These are phyloP conservation scores for Exobasidium cylindrosporum DNA, from an alignment of 1,284 basidiomycete species.

Conservation along the genomic window DNA sequence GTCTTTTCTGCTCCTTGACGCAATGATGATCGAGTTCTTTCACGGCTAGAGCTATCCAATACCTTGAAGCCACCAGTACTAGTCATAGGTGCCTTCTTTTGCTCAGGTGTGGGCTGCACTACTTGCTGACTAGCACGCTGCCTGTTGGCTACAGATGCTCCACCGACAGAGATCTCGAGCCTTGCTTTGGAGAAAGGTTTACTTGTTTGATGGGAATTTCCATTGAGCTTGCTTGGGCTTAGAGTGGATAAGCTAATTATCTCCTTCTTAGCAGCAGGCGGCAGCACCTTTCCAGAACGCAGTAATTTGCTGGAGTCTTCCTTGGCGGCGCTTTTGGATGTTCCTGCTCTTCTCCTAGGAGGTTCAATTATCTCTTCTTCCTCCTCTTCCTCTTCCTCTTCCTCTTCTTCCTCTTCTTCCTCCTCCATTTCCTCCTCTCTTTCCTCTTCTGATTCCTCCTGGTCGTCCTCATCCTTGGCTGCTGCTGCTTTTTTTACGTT, in stretches of 20 bases:
- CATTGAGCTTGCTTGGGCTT: background rate
- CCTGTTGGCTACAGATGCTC: conserved; percentile 20
- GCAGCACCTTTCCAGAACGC: background rate
- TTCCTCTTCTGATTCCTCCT: background rate
- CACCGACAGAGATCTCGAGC: conserved; percentile 1
- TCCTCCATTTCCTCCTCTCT: conserved; percentile 2
- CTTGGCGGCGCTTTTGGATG: background rate
- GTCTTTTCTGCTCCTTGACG: conserved; percentile 47
- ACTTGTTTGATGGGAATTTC: background rate
- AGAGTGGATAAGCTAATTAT: background rate
- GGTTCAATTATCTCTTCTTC: conserved; percentile 20
- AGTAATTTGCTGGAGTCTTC: background rate
- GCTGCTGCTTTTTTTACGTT: background rate
- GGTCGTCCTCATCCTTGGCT: background rate
- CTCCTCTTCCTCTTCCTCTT: conserved; percentile 18
- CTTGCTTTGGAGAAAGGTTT: conserved; percentile 3
- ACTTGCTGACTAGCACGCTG: conserved; percentile 34
- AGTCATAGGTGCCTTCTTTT: too few species aligned
- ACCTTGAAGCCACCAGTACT: conserved; percentile 16
- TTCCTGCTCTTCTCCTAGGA: conserved; percentile 1
- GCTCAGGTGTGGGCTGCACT: background rate
- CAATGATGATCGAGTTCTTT: conserved; percentile 39
- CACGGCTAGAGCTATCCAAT: conserved; percentile 18
- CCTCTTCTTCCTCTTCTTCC: conserved; percentile 17
- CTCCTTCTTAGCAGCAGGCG: background rate